Evolutionary conservation across 2,329 filamentous ascomycete species (phyloP).

Genomic region (Hysterium pulicare): DNA sequence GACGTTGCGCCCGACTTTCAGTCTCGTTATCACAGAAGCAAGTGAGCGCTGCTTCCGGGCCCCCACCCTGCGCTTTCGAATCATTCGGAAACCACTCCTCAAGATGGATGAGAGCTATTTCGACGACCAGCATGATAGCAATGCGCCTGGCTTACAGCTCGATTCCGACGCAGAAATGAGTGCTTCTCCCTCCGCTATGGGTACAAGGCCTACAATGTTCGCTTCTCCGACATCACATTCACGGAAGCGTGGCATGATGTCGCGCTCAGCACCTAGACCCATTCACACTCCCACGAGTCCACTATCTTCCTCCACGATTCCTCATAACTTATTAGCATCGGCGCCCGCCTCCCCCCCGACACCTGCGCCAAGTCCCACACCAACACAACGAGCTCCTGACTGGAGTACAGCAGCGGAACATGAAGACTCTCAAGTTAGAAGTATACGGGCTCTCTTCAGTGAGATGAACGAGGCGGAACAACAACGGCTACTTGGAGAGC

Average conservation of each 20-base stretch:
- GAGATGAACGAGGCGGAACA: constrained; percentile 72
- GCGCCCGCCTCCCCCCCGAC: constrained; percentile 64
- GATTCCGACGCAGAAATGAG: constrained; percentile 37
- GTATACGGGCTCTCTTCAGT: constrained; percentile 76
- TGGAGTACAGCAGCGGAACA: constrained; percentile 76
- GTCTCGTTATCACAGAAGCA: constrained; percentile 1
- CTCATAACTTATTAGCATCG: constrained; percentile 60
- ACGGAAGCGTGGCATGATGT: constrained; percentile 39
- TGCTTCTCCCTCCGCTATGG: constrained; percentile 27
- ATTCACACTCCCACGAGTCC: constrained; percentile 53
- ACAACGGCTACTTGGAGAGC: constrained; percentile 77
- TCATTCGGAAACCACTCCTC: background rate
- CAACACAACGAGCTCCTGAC: constrained; percentile 61
- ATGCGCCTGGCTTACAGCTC: constrained; percentile 17
- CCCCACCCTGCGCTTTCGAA: background rate
- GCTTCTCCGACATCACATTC: constrained; percentile 32
- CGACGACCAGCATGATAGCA: constrained; percentile 17
- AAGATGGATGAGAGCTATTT: constrained; percentile 30
- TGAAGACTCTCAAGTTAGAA: constrained; percentile 77
- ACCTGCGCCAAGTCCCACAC: constrained; percentile 64
- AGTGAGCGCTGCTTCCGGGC: constrained; percentile 1
- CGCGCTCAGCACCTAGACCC: constrained; percentile 41
- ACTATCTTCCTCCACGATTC: constrained; percentile 48
- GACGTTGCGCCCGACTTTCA: constrained; percentile 1
- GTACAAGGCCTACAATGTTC: constrained; percentile 27